Evolutionary conservation across 78 protist species (phyloP), one percentile per base, ranked within the genome.

Genomic region (Mastigamoeba balamuthi): DNA sequence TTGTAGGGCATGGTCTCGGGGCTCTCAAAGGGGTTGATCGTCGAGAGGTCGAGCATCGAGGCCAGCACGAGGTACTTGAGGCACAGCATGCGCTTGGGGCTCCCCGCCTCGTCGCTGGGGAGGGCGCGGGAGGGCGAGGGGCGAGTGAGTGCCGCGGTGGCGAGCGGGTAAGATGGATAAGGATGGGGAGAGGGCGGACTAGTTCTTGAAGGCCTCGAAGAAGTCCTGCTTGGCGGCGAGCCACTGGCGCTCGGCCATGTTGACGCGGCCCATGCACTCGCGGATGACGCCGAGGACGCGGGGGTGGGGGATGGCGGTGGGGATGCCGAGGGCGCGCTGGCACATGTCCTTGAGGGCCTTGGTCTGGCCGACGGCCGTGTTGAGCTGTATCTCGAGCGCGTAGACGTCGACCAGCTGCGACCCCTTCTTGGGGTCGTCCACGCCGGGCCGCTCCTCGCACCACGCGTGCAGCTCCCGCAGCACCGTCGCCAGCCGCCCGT

Each of bases 161-260:
- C n/a, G n/a, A n/a, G 58, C 17, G 58, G 17, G 58, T 48, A 48
- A 25, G 58, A 48, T 48, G 58, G 58, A 48, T 25, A 48, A 48
- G 17, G 58, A 48, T n/a, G n/a, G n/a, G n/a, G n/a, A n/a, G n/a
- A n/a, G n/a, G n/a, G n/a, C n/a, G n/a, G 58, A 48, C 58, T 48
- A 96, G 85, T 78, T 89, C 90, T 95, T 95, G 89, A 96, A 96
- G 8, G 99, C 99, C 79, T 95, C 97, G 64, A 95, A 95, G 40
- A 95, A 95, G 82, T 93, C 98, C 7, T 67, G 69, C 38, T 94
- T 76, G 17, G 98, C 98, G 38, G 76, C 74, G 42, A 66, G 84
- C 91, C 93, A 95, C 40, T 81, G 80, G 29, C 83, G 85, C 58
- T 92, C 94, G 48, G 76, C 53, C 96, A 96, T 86, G 84, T 88